These are phyloP conservation scores for Perkinsela sp. DNA, from an alignment of 208 protist genomes.

Conservation along the genomic window DNA sequence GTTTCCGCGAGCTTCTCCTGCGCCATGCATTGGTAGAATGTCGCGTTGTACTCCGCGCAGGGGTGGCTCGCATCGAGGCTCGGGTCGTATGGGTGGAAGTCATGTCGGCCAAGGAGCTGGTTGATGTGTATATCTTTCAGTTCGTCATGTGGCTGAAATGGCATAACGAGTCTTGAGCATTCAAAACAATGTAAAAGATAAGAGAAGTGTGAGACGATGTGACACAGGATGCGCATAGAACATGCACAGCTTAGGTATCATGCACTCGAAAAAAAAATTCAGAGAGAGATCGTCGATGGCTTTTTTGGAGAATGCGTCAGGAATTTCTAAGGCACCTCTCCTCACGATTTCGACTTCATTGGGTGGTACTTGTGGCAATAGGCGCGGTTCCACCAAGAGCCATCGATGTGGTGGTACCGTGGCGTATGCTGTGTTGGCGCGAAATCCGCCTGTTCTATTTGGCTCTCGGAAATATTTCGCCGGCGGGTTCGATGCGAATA, in stretches of 20 bases:
- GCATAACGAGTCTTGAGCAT: too few relatives aligned
- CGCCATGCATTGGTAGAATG: slow-evolving; percentile 44
- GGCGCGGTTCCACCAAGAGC: background rate
- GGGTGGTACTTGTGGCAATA: background rate
- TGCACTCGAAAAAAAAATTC: too few relatives aligned
- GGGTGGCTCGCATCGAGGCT: slow-evolving; percentile 22
- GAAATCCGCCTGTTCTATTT: background rate
- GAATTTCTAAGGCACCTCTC: too few relatives aligned
- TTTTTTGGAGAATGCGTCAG: too few relatives aligned
- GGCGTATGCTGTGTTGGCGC: background rate
- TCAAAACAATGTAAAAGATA: too few relatives aligned
- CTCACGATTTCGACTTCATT: too few relatives aligned
- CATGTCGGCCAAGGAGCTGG: slow-evolving; percentile 40
- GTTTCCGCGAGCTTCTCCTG: slow-evolving; percentile 33
- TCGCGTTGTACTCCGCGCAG: slow-evolving; percentile 20
- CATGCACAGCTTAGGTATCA: too few relatives aligned
- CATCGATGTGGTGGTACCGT: background rate
- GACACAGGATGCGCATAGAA: too few relatives aligned
- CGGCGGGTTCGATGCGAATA: background rate
- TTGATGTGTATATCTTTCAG: slow-evolving; percentile 62
- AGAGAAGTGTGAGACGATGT: too few relatives aligned
- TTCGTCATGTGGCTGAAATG: too few relatives aligned
- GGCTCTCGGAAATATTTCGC: background rate
- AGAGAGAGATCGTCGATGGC: too few relatives aligned
- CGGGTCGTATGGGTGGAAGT: slow-evolving; percentile 47